Evolutionary conservation across 192 early-diverging fungal genomes (phyloP), one percentile per base, ranked within the genome.

Genomic region (Kickxella alabastrina): DNA sequence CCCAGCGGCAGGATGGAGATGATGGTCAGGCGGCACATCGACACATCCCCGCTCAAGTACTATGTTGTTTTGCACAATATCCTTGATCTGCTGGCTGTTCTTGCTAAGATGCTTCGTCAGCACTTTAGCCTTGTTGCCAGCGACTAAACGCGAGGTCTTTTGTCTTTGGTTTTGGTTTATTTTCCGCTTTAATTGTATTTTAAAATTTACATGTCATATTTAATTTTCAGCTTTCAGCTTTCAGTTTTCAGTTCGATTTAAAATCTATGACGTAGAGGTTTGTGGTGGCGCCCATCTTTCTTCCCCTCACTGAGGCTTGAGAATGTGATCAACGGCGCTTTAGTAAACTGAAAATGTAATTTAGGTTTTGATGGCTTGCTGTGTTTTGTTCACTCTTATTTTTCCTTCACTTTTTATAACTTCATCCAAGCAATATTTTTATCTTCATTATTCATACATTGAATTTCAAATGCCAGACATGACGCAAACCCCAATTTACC

Each of bases 41-140:
- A 95, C 38, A 91, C 89, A 9, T 99, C 97, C 85, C 94, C 96
- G 23, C 97, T 99, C 79, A 87, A 96, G 59, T 96, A 94, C 78
- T 99, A 92, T 62, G 85, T 97, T 35, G 84, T 97, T n/a, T 62
- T 97, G 47, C 85, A 83, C 54, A 85, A 97, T 62, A 87, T 97
- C 61, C 85, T 89, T 56, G 78, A 81, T 22, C 76, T 98, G 41
- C 92, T 94, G 1, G 83, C 86, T 49, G 91, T 92, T 5, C 75
- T 98, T 40, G 77, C 91, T 10, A 93, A 97, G 67, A 89, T 90
- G n/a, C 78, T 98, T 26, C 82, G 95, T 13, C 95, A 98, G 79
- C 96, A 92, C 79, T 98, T 95, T 77, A 86, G 83, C 49, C 83
- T 95, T 62, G 86, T 93, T 13, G 77, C 57, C 12, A 44, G 62